phyloP scores from a whole-genome alignment of 148 eudicot species.

The Cornus florida region DNA sequence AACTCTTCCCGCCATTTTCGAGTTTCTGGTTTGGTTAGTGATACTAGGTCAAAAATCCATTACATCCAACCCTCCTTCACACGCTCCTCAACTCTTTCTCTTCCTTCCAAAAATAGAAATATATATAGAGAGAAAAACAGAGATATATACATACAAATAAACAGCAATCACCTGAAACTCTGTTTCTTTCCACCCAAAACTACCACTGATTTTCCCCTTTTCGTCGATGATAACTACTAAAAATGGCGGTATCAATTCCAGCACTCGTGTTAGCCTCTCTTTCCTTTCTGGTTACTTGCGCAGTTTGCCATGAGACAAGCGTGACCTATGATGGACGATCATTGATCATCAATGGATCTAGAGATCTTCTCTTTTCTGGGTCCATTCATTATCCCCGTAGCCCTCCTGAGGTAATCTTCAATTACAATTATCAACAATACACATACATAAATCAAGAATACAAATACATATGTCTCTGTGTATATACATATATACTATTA shows the following conservation, averaged over 20 bases:
- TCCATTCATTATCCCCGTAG: constrained; percentile 56
- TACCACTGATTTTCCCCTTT: not conserved
- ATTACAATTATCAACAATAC: not conserved
- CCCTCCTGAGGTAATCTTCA: constrained; percentile 28
- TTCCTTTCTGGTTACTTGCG: not conserved
- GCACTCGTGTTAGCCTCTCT: constrained; percentile 4
- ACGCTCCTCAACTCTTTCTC: not conserved
- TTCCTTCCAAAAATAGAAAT: not conserved
- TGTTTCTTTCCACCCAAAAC: not conserved
- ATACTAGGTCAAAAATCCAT: not conserved
- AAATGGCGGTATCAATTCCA: not conserved
- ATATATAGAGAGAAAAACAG: not conserved
- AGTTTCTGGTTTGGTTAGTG: not conserved
- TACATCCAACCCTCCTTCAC: not conserved
- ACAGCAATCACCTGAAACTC: not conserved
- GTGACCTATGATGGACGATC: constrained; percentile 48
- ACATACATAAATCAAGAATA: no score
- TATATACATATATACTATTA: no score
- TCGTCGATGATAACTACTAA: not conserved
- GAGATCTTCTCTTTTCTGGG: constrained; percentile 48
- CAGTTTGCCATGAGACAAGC: not conserved
- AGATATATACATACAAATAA: not conserved
- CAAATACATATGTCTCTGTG: no score
- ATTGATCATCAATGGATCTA: constrained; percentile 40
- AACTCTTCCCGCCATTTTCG: not conserved